Percentiles rank a stretch among this genome's conserved stretches.
Evolutionary conservation across 225 moss, liverwort and hornwort genomes (phyloP).

Genomic region (Sphagnum tenellum): DNA sequence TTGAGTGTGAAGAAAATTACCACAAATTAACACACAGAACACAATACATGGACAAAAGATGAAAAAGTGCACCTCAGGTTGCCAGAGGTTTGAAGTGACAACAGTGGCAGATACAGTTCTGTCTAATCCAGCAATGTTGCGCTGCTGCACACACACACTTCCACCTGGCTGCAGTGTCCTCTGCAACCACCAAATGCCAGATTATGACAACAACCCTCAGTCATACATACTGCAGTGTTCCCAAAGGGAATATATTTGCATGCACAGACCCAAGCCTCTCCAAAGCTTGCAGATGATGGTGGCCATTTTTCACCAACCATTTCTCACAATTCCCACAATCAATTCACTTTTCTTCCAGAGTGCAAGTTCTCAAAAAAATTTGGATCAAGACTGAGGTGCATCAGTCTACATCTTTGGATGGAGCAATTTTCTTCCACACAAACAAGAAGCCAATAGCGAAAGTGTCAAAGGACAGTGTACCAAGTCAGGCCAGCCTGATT

Average conservation of each 20-base stretch:
- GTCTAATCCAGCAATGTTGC: slow-evolving; percentile 44
- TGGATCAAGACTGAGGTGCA: neutral
- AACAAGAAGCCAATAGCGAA: slow-evolving; percentile 5
- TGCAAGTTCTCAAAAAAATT: neutral
- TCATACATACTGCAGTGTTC: too few relatives aligned
- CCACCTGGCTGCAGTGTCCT: slow-evolving; percentile 54
- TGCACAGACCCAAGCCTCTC: too few relatives aligned
- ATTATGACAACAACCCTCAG: too few relatives aligned
- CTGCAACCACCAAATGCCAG: slow-evolving; percentile 17
- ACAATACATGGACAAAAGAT: too few relatives aligned
- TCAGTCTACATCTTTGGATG: neutral
- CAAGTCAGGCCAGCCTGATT: slow-evolving; percentile 34
- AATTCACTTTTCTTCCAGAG: neutral
- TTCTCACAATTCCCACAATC: neutral
- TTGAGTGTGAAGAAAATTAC: too few relatives aligned
- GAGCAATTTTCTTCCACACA: neutral
- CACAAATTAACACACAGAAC: neutral
- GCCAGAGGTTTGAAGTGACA: slow-evolving; percentile 32
- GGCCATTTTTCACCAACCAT: too few relatives aligned
- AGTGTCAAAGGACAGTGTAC: slow-evolving; percentile 8
- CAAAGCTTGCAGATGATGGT: too few relatives aligned
- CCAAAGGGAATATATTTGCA: too few relatives aligned
- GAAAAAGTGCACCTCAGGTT: slow-evolving; percentile 25
- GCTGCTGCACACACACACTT: slow-evolving; percentile 36
- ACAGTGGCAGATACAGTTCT: slow-evolving; percentile 35